Percentiles rank a stretch among this genome's conserved stretches.
These are phyloP conservation scores for Cymbidium sinense DNA, from an alignment of 106 monocot genomes.

Conservation along the genomic window DNA sequence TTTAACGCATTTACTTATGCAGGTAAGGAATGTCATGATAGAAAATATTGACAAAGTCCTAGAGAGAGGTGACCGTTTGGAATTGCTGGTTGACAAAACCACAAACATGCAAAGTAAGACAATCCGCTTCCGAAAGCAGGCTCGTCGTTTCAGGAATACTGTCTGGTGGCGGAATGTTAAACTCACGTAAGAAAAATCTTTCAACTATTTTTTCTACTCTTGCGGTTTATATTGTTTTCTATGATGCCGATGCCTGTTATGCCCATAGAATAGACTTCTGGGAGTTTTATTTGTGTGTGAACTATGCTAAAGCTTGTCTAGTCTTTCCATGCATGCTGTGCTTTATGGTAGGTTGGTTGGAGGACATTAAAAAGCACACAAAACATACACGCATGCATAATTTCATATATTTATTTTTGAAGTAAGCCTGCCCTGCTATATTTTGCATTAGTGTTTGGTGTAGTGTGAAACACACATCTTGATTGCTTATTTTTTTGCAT, in stretches of 20 bases:
- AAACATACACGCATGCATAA: too few species aligned
- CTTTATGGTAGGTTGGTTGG: background rate
- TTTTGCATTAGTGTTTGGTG: too few species aligned
- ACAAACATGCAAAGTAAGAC: slow-evolving; percentile 86
- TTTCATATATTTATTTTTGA: too few species aligned
- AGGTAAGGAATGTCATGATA: slow-evolving; percentile 97
- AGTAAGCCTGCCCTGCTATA: too few species aligned
- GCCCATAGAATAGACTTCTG: background rate
- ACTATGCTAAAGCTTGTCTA: background rate
- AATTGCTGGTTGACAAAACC: slow-evolving; percentile 93
- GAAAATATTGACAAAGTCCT: slow-evolving; percentile 98
- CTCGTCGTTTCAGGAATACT: slow-evolving; percentile 75
- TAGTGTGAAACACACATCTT: background rate
- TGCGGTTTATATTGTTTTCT: background rate
- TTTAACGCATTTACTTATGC: background rate
- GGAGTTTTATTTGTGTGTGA: background rate
- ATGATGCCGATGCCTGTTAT: background rate
- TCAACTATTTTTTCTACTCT: background rate
- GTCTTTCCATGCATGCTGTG: background rate
- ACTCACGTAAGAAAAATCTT: slow-evolving; percentile 46
- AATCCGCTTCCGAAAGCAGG: slow-evolving; percentile 80
- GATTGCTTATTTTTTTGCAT: background rate
- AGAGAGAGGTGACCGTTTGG: slow-evolving; percentile 95
- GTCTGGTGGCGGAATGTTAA: slow-evolving; percentile 95
- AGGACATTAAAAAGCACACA: background rate